phyloP scores from a whole-genome alignment of 2,329 filamentous ascomycete genomes.

The Hymenoscyphus fraxineus region DNA sequence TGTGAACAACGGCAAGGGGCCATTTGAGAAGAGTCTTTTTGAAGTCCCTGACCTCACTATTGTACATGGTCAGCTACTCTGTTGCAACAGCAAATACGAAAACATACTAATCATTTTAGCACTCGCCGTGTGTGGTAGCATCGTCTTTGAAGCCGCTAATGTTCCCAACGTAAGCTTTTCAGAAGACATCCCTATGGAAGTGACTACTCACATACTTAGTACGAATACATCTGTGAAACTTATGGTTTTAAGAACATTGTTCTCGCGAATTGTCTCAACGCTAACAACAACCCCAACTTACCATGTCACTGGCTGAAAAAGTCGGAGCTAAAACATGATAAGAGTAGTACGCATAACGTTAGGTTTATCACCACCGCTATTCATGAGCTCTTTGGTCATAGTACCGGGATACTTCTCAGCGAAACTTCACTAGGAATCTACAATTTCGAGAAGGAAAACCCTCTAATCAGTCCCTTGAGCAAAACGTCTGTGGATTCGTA shows the following conservation, averaged over 20 bases:
- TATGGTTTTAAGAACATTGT: slow-evolving; percentile 64
- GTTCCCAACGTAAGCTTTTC: slow-evolving; percentile 35
- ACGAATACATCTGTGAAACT: slow-evolving; percentile 55
- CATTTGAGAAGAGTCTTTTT: slow-evolving; percentile 71
- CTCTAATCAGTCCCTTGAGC: too few relatives aligned
- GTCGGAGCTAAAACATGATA: too few relatives aligned
- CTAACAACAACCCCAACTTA: slow-evolving; percentile 44
- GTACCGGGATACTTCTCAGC: too few relatives aligned
- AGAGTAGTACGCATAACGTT: too few relatives aligned
- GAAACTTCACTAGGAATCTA: too few relatives aligned
- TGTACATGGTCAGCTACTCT: slow-evolving; percentile 56
- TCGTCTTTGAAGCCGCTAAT: slow-evolving; percentile 38
- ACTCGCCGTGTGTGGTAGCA: slow-evolving; percentile 43
- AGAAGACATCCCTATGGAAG: background rate
- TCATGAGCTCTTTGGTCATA: too few relatives aligned
- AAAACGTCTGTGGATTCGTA: too few relatives aligned
- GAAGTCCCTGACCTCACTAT: slow-evolving; percentile 70
- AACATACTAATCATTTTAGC: slow-evolving; percentile 33
- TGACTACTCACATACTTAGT: slow-evolving; percentile 38
- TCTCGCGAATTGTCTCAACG: slow-evolving; percentile 53
- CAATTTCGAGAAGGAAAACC: too few relatives aligned
- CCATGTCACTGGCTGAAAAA: too few relatives aligned
- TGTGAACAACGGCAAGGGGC: slow-evolving; percentile 41
- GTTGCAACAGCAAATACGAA: slow-evolving; percentile 26
- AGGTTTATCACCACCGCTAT: too few relatives aligned